Conservation (phyloP, 768 basidiomycete species). For the Sporobolomyces roseus region DNA sequence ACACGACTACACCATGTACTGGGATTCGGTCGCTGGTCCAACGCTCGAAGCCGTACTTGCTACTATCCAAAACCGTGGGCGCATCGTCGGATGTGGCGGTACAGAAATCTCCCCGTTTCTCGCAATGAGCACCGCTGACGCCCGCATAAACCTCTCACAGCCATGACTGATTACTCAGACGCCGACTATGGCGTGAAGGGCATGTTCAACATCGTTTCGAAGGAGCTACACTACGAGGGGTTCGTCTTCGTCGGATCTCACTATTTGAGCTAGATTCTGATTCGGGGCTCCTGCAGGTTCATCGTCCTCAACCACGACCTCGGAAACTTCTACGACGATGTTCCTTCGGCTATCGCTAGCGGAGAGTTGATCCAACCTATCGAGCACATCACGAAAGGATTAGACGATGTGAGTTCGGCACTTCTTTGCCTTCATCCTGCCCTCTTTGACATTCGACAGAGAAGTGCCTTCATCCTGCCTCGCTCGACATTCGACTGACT, state of each 20-base stretch:
- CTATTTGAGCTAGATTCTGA: background rate
- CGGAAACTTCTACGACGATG: conserved; percentile 42
- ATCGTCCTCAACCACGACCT: conserved; percentile 41
- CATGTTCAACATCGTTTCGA: conserved; percentile 42
- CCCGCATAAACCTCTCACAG: too few relatives aligned
- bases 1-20: conserved; percentile 45
- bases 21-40: conserved; percentile 45
- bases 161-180: too few relatives aligned
- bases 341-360: conserved; percentile 40
- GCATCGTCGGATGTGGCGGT: conserved; percentile 25
- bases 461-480: background rate
- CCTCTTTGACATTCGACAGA: background rate
- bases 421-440: background rate
- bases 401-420: conserved; percentile 41
- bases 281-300: background rate
- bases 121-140: too few relatives aligned
- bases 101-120: too few relatives aligned
- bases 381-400: conserved; percentile 43
- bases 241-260: conserved; percentile 18
- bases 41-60: conserved; percentile 43
- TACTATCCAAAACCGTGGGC: conserved; percentile 36
- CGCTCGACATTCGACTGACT: background rate
- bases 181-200: conserved; percentile 43
- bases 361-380: conserved; percentile 42
- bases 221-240: conserved; percentile 42